Evolutionary conservation across 2,329 filamentous ascomycete species (phyloP).

Genomic region (Aspergillus sp.): DNA sequence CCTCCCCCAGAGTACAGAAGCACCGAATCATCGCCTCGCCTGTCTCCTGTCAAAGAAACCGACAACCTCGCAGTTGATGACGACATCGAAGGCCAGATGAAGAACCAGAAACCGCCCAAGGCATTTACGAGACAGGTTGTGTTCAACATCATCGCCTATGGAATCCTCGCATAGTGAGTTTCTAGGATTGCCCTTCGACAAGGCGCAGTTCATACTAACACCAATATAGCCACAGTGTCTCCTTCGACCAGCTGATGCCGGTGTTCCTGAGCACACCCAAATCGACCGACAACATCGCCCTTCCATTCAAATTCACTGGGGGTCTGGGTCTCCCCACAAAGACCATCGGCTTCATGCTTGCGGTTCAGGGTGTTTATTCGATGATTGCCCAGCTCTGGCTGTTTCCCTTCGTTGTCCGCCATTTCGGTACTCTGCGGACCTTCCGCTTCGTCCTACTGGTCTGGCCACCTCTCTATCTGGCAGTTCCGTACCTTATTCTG

Average conservation of each 20-base stretch:
- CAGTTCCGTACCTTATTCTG: slow-evolving; percentile 84
- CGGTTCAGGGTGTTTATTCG: slow-evolving; percentile 84
- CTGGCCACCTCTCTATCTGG: slow-evolving; percentile 85
- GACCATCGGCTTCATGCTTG: slow-evolving; percentile 82
- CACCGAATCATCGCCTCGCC: slow-evolving; percentile 53
- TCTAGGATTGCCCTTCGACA: neutral
- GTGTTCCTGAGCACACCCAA: slow-evolving; percentile 77
- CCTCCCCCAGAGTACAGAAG: slow-evolving; percentile 67
- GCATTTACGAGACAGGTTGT: slow-evolving; percentile 83
- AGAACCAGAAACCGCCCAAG: slow-evolving; percentile 46
- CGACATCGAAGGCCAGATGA: slow-evolving; percentile 42
- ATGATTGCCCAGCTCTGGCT: slow-evolving; percentile 81
- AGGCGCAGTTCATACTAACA: slow-evolving; percentile 46
- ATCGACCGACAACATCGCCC: slow-evolving; percentile 48
- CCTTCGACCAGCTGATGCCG: slow-evolving; percentile 89
- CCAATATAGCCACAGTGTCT: slow-evolving; percentile 79
- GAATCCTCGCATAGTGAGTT: slow-evolving; percentile 90
- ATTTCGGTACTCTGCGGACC: slow-evolving; percentile 73
- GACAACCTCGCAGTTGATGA: slow-evolving; percentile 31
- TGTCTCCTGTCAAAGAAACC: slow-evolving; percentile 34
- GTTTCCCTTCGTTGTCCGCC: slow-evolving; percentile 73
- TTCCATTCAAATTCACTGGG: slow-evolving; percentile 86
- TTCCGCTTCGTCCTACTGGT: slow-evolving; percentile 78
- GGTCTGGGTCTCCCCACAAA: slow-evolving; percentile 82
- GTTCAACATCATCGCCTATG: slow-evolving; percentile 84